Evolutionary conservation across 495 filamentous ascomycete species (phyloP).

Genomic region (Podospora bellae-mahoneyi): DNA sequence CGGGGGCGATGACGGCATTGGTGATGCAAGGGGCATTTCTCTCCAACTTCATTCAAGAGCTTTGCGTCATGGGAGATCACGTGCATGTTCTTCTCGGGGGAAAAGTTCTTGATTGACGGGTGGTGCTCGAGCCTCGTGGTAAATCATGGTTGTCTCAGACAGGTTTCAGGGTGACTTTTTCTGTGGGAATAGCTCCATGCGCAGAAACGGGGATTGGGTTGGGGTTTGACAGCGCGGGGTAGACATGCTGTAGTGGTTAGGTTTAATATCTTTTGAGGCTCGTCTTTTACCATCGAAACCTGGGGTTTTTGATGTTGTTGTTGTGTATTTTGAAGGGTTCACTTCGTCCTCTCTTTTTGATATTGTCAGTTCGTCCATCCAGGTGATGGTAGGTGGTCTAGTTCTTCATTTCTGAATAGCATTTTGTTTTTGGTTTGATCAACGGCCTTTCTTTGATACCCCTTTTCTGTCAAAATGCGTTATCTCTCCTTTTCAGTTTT

Average conservation of each 20-base stretch:
- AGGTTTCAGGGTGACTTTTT: slow-evolving; percentile 6
- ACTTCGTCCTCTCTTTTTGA: not conserved
- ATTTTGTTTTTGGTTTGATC: not conserved
- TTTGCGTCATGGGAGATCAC: not conserved
- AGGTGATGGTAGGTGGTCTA: not conserved
- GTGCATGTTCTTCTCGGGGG: not conserved
- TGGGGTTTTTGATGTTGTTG: not conserved
- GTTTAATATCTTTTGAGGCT: not conserved
- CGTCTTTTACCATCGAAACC: not conserved
- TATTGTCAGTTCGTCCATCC: not conserved
- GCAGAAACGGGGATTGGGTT: not conserved
- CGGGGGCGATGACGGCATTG: not conserved
- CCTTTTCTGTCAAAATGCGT: not conserved
- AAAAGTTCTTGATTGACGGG: not conserved
- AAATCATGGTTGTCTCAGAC: slow-evolving; percentile 8
- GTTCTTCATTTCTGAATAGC: not conserved
- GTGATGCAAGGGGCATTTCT: not conserved
- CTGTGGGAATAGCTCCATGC: not conserved
- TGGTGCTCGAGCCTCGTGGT: not conserved
- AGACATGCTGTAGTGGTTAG: not conserved
- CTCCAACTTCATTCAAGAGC: no score
- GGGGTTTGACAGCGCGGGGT: not conserved
- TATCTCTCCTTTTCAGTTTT: not conserved
- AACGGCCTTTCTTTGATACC: not conserved
- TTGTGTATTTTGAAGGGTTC: not conserved